These are phyloP conservation scores for Primulina eburnea DNA, from an alignment of 257 asterid species.

Conservation along the genomic window DNA sequence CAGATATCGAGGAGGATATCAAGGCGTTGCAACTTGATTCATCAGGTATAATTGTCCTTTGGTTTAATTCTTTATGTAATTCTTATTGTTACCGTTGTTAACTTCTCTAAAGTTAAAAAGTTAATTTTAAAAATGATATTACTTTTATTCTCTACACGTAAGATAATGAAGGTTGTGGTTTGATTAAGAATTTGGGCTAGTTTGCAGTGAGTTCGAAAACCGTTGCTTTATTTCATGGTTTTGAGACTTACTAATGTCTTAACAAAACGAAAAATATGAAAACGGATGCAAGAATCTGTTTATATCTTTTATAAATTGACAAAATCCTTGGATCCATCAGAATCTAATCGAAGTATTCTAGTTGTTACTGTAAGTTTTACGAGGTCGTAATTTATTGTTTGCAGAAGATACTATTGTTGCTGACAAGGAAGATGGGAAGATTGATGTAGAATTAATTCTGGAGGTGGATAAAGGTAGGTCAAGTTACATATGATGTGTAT, in stretches of 20 bases:
- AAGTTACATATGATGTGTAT: neutral
- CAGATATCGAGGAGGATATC: constrained; percentile 86
- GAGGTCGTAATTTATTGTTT: constrained; percentile 22
- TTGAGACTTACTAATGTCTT: neutral
- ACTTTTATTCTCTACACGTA: neutral
- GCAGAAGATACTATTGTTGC: constrained; percentile 38
- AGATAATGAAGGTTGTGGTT: neutral
- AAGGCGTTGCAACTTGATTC: constrained; percentile 87
- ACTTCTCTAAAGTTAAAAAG: neutral
- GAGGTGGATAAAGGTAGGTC: constrained; percentile 35
- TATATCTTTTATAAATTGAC: neutral
- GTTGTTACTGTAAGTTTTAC: neutral
- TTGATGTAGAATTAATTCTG: constrained; percentile 30
- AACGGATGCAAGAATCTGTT: neutral
- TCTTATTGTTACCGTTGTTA: neutral
- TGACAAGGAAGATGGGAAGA: constrained; percentile 34
- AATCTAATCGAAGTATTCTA: neutral
- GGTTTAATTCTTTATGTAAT: neutral
- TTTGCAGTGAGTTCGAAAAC: neutral
- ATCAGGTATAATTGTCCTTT: constrained; percentile 42
- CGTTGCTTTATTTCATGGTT: neutral
- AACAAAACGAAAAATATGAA: neutral
- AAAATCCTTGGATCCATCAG: constrained; percentile 2
- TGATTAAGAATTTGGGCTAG: neutral
- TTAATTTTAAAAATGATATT: no score